Evolutionary conservation across 1,284 basidiomycete species (phyloP), one percentile per base, ranked within the genome.

Genomic region (Thelephora terrestris): DNA sequence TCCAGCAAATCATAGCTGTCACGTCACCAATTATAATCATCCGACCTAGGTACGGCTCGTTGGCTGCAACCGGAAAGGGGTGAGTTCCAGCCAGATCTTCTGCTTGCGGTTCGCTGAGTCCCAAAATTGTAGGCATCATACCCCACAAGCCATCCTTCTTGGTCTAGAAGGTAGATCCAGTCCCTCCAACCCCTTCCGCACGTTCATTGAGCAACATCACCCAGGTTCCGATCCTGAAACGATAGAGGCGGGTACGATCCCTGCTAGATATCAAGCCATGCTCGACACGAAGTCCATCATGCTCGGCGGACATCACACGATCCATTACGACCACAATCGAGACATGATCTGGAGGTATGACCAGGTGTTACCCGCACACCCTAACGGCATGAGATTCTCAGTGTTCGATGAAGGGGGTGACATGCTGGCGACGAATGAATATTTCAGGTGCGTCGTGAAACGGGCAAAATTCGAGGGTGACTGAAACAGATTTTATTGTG

Each of bases 261-360:
- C 79, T 18, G 74, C 79, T 1, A 79, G 91, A 17, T 93, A 91
- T 63, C 67, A 75, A 6, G 68, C 74, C 6, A 91, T 94, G 50
- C 61, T 83, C 16, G 59, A 69, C n/a, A 78, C 74, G 53, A 84
- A 85, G 59, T 68, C 64, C 4, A 73, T 96, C 6, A 65, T 78
- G 39, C 73, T 94, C 2, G 82, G 78, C n/a, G 89, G 87, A 16
- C 70, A 73, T 47, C 83, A 85, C 52, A 69, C 74, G 18, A 88
- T 97, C 53, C 67, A 74, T 35, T 97, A 91, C 58, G 85, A 93
- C 63, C 85, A 90, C 72, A 81, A 92, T 53, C 74, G 77, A 35
- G 94, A 98, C 62, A 86, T 98, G 81, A 70, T 94, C 39, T 93
- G 94, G 91, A 75, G 85, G 45, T 93, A 83, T 80, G 87, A 91